Evolutionary conservation across 2,329 filamentous ascomycete genomes (phyloP).

Genomic region (Blastomyces emzantsi): DNA sequence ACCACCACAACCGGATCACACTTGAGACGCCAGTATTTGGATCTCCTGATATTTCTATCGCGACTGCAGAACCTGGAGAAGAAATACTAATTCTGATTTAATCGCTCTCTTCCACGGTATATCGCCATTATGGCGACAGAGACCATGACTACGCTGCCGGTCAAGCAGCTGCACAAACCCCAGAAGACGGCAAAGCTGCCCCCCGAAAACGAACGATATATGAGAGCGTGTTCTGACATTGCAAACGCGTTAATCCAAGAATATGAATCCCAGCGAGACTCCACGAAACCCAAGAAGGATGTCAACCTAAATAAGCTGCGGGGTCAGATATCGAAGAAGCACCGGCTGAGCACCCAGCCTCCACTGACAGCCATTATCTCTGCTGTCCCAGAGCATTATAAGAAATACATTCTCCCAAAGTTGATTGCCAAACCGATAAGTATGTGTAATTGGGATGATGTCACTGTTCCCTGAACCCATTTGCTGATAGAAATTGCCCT

Average conservation of each 20-base stretch:
- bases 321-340: conserved; percentile 83
- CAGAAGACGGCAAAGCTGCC: conserved; percentile 65
- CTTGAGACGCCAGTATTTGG: neutral
- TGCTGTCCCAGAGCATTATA: conserved; percentile 98
- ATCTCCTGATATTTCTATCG: neutral
- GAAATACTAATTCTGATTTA: neutral
- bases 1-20: neutral
- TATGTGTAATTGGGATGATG: conserved; percentile 34
- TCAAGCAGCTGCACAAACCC: conserved; percentile 44
- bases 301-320: conserved; percentile 87
- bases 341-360: conserved; percentile 77
- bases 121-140: conserved; percentile 48
- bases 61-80: neutral
- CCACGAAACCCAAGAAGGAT: conserved; percentile 65
- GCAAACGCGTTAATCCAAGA: conserved; percentile 91
- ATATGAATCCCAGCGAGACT: conserved; percentile 70
- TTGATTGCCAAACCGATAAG: conserved; percentile 94
- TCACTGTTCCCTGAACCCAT: neutral
- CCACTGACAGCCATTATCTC: conserved; percentile 95
- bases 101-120: neutral
- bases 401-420: conserved; percentile 96
- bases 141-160: conserved; percentile 50
- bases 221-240: conserved; percentile 92
- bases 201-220: conserved; percentile 88
- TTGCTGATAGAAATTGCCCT: conserved; percentile 6